phyloP scores from a whole-genome alignment of 768 basidiomycete genomes.

The Pisolithus tinctorius region DNA sequence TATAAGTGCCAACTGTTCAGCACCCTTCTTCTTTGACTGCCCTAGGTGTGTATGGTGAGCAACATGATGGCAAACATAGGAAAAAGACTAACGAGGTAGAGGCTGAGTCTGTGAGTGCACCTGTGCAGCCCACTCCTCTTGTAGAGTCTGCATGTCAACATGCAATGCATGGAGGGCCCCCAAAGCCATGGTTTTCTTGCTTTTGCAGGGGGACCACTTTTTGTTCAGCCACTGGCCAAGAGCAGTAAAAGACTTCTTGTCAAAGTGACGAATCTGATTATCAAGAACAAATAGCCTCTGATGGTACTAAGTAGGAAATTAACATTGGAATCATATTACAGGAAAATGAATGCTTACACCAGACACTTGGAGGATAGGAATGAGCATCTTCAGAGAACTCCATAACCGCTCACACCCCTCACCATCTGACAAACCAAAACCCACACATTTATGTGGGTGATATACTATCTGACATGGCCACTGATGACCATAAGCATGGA shows the following conservation, averaged over 20 bases:
- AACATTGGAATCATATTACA: not conserved
- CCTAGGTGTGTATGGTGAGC: too few relatives aligned
- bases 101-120: conserved; percentile 1
- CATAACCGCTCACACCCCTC: conserved; percentile 34
- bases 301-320: conserved; percentile 3
- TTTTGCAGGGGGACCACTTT: not conserved
- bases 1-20: too few relatives aligned
- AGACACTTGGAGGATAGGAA: conserved; percentile 10
- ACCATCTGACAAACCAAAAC: conserved; percentile 29
- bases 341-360: conserved; percentile 11
- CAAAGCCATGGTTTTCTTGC: not conserved
- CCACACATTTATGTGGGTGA: conserved; percentile 23
- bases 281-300: conserved; percentile 8
- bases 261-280: conserved; percentile 1
- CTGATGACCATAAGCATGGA: conserved; percentile 32
- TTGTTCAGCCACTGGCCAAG: conserved; percentile 5
- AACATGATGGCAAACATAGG: too few relatives aligned
- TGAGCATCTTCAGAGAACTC: conserved; percentile 14
- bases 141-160: not conserved
- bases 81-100: not conserved
- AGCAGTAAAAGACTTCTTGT: not conserved
- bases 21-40: too few relatives aligned
- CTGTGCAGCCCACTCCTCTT: conserved; percentile 1
- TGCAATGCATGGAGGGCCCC: not conserved
- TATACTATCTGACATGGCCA: conserved; percentile 31